phyloP scores from a whole-genome alignment of 2,329 filamentous ascomycete species.

The Colletotrichum orchidophilum region DNA sequence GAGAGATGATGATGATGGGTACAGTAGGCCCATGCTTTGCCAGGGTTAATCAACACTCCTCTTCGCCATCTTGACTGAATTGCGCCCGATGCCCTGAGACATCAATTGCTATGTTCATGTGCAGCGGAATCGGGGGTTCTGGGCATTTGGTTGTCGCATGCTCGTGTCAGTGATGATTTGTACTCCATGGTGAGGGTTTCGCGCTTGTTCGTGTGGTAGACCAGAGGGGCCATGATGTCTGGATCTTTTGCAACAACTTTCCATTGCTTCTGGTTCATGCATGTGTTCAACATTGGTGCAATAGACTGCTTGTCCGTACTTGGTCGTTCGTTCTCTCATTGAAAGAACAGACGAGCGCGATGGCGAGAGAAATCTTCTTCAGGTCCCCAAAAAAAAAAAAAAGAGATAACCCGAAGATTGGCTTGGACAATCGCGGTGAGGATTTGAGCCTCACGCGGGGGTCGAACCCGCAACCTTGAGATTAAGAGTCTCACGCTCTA shows the following conservation, averaged over 20 bases:
- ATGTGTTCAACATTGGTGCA: too few relatives aligned
- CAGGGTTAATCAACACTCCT: not conserved
- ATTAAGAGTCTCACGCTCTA: conserved; percentile 78
- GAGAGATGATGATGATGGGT: not conserved
- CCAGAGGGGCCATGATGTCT: too few relatives aligned
- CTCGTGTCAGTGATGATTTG: not conserved
- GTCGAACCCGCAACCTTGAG: conserved; percentile 35
- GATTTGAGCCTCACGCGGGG: conserved; percentile 37
- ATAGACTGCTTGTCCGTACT: too few relatives aligned
- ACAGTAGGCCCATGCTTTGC: not conserved
- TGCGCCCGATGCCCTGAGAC: not conserved
- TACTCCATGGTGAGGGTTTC: not conserved
- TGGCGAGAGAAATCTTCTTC: too few relatives aligned
- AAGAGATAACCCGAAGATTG: not conserved
- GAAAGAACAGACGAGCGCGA: not conserved
- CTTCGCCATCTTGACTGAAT: not conserved
- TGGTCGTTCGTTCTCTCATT: too few relatives aligned
- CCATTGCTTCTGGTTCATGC: not conserved
- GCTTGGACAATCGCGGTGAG: conserved; percentile 15
- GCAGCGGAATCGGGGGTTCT: too few relatives aligned
- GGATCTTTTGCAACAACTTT: not conserved
- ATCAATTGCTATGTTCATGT: not conserved
- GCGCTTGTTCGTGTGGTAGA: not conserved
- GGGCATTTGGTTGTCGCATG: not conserved
- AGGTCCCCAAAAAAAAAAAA: not conserved